phyloP scores from a whole-genome alignment of 768 basidiomycete species.

The Lentinus tigrinus region DNA sequence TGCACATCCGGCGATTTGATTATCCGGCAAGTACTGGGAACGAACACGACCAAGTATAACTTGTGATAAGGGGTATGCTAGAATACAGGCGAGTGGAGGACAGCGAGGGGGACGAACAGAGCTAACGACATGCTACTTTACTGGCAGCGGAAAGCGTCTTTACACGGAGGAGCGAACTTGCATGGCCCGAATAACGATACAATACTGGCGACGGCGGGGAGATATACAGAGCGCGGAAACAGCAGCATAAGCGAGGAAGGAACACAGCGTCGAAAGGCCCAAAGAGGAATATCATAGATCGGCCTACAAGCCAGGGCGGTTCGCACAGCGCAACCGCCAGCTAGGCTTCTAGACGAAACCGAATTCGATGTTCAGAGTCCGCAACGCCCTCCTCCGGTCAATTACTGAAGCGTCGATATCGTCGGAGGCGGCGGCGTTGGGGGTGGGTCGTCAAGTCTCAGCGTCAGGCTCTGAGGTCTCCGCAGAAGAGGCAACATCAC shows the following conservation, averaged over 20 bases:
- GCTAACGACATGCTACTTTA: background rate
- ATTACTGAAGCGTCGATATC: slow-evolving; percentile 10
- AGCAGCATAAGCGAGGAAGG: background rate
- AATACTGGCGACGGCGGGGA: background rate
- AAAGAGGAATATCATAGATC: background rate
- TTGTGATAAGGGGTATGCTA: background rate
- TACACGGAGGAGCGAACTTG: background rate
- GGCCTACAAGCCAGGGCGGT: background rate
- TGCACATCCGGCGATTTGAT: background rate
- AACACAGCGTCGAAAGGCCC: background rate
- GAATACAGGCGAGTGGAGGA: background rate
- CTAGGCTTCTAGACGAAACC: background rate
- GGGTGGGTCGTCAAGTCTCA: slow-evolving; percentile 2
- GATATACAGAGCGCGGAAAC: background rate
- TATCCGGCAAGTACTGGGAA: background rate
- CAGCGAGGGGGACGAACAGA: background rate
- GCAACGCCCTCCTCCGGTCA: background rate
- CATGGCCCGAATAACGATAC: background rate
- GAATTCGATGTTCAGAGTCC: background rate
- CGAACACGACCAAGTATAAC: background rate
- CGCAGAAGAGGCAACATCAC: slow-evolving; percentile 7
- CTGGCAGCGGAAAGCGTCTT: background rate
- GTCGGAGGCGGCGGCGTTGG: slow-evolving; percentile 12
- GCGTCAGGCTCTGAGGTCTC: slow-evolving; percentile 25
- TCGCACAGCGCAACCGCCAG: background rate